phyloP scores from a whole-genome alignment of 192 early-diverging fungal species.

The Dimargaris xerosporica region DNA sequence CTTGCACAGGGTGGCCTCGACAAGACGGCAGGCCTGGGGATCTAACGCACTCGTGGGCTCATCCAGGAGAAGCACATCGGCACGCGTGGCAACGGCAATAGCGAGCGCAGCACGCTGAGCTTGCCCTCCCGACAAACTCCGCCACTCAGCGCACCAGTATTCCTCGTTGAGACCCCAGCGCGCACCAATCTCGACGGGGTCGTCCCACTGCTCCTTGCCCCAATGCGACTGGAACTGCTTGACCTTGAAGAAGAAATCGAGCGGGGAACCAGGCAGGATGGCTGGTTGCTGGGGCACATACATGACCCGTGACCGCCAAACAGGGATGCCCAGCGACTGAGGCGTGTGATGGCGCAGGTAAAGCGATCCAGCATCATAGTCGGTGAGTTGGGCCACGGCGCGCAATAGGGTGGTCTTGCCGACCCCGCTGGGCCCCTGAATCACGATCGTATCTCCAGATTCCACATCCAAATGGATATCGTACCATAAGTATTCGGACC shows the following conservation, averaged over 20 bases:
- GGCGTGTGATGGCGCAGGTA: slow-evolving; percentile 36
- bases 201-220: slow-evolving; percentile 23
- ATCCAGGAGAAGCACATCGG: slow-evolving; percentile 65
- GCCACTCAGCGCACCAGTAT: slow-evolving; percentile 61
- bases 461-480: slow-evolving; percentile 36
- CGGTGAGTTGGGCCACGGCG: slow-evolving; percentile 57
- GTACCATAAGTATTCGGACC: slow-evolving; percentile 36
- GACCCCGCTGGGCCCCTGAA: slow-evolving; percentile 55
- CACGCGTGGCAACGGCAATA: slow-evolving; percentile 58
- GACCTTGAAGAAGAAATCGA: slow-evolving; percentile 46
- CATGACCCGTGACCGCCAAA: slow-evolving; percentile 62
- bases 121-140: slow-evolving; percentile 70
- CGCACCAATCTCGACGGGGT: slow-evolving; percentile 47
- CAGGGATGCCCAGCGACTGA: slow-evolving; percentile 40
- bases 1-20: slow-evolving; percentile 49
- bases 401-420: slow-evolving; percentile 78
- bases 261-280: slow-evolving; percentile 51
- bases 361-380: slow-evolving; percentile 41
- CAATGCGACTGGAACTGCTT: slow-evolving; percentile 33
- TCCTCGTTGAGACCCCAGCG: slow-evolving; percentile 52
- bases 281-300: slow-evolving; percentile 78
- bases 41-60: slow-evolving; percentile 83
- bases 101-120: slow-evolving; percentile 68
- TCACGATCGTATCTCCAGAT: slow-evolving; percentile 35
- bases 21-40: slow-evolving; percentile 43